phyloP scores from a whole-genome alignment of 768 basidiomycete genomes.

The Termitomyces sp. region DNA sequence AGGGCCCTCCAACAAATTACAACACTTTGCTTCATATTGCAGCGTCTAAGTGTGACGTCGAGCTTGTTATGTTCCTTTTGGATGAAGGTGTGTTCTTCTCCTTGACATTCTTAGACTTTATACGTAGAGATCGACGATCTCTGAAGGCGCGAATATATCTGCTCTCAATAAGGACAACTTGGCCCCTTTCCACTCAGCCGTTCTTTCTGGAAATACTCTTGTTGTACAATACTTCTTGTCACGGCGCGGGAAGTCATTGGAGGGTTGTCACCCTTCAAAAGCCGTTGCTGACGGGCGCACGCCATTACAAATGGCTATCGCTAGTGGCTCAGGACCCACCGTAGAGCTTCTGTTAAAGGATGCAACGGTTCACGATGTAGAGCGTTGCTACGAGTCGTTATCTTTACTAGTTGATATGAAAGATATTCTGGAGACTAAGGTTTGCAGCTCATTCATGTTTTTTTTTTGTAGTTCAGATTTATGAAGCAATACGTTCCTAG shows the following conservation, averaged over 20 bases:
- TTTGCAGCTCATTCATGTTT: slow-evolving; percentile 3
- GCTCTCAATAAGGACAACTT: slow-evolving; percentile 25
- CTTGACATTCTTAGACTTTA: background rate
- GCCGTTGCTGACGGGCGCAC: slow-evolving; percentile 27
- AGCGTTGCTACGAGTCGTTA: slow-evolving; percentile 25
- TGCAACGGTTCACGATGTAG: slow-evolving; percentile 33
- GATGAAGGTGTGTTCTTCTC: slow-evolving; percentile 22
- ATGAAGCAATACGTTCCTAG: slow-evolving; percentile 10
- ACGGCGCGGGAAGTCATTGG: slow-evolving; percentile 23
- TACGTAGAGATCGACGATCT: background rate
- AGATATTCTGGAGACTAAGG: slow-evolving; percentile 26
- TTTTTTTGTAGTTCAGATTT: background rate
- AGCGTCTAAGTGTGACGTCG: slow-evolving; percentile 25
- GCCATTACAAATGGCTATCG: slow-evolving; percentile 30
- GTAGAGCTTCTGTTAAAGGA: slow-evolving; percentile 29
- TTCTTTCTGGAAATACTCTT: slow-evolving; percentile 25
- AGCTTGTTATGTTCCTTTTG: slow-evolving; percentile 25
- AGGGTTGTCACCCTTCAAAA: slow-evolving; percentile 31
- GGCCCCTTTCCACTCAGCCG: slow-evolving; percentile 28
- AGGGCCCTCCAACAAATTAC: slow-evolving; percentile 14
- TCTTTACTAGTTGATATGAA: slow-evolving; percentile 17
- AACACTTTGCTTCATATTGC: slow-evolving; percentile 31
- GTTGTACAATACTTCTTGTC: slow-evolving; percentile 27
- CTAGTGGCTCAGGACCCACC: slow-evolving; percentile 19
- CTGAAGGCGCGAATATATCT: slow-evolving; percentile 24